phyloP scores from a whole-genome alignment of 352 stramenopile genomes.

The Phytophthora podocarpi region DNA sequence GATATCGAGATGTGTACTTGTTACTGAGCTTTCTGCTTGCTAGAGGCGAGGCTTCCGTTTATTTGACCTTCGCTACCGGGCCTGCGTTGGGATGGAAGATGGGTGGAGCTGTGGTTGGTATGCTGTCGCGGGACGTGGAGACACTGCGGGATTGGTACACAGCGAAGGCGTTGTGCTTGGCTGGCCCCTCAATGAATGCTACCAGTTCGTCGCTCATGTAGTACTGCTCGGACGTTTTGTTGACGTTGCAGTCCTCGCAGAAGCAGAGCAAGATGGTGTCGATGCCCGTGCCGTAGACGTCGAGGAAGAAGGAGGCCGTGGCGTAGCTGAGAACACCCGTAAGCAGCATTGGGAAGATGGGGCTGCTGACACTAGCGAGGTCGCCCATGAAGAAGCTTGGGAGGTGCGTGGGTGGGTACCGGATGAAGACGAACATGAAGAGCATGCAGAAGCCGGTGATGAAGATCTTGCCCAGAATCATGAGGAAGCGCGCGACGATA shows the following conservation, averaged over 20 bases:
- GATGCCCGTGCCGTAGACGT: conserved; percentile 83
- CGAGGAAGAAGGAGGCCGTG: conserved; percentile 78
- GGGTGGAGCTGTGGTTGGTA: conserved; percentile 30
- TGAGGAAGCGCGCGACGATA: conserved; percentile 83
- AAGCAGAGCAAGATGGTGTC: conserved; percentile 90
- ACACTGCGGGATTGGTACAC: conserved; percentile 48
- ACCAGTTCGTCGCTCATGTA: conserved; percentile 88
- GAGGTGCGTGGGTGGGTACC: conserved; percentile 52
- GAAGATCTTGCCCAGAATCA: conserved; percentile 89
- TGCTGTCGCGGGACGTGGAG: conserved; percentile 21
- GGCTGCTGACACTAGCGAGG: conserved; percentile 62
- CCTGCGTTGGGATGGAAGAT: conserved; percentile 29
- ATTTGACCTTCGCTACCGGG: conserved; percentile 17
- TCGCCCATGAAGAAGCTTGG: conserved; percentile 81
- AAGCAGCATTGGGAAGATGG: conserved; percentile 83
- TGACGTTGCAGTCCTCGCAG: conserved; percentile 86
- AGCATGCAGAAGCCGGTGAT: conserved; percentile 82
- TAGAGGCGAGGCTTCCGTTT: background rate
- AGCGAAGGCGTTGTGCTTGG: conserved; percentile 79
- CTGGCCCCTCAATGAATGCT: conserved; percentile 76
- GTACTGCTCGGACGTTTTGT: conserved; percentile 76
- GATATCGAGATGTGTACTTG: conserved; percentile 12
- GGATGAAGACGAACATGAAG: conserved; percentile 87
- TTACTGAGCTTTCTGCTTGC: conserved; percentile 8
- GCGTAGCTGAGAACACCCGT: conserved; percentile 74